Conservation (phyloP, 2,329 filamentous ascomycete genomes). For the Phoma herbarum region DNA sequence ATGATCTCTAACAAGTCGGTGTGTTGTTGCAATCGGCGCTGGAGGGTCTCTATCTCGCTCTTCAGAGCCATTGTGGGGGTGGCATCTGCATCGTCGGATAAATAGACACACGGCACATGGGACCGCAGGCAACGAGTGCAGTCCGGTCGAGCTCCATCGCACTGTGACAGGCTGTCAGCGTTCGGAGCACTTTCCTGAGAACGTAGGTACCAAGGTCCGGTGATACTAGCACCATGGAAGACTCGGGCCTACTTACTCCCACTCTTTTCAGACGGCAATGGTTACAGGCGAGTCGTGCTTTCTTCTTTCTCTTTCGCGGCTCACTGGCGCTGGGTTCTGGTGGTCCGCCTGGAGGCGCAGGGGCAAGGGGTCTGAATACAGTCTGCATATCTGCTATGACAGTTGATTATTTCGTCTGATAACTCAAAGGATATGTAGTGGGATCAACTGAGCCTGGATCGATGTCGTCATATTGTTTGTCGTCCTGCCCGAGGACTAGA, state of each 20-base stretch:
- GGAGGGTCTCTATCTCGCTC: constrained; percentile 12
- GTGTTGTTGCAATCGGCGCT: constrained; percentile 14
- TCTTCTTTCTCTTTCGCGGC: constrained; percentile 14
- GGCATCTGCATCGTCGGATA: constrained; percentile 20
- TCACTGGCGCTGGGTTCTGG: constrained; percentile 8
- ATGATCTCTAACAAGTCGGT: constrained; percentile 9
- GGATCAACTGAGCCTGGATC: neutral
- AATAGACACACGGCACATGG: constrained; percentile 11
- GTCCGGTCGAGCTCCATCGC: constrained; percentile 11
- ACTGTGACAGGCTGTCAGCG: constrained; percentile 13
- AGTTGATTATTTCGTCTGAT: neutral
- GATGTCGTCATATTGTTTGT: constrained; percentile 14
- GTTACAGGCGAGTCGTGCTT: constrained; percentile 21
- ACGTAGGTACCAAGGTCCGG: neutral
- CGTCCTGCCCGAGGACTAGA: neutral
- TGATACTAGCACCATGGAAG: neutral
- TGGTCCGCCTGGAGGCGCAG: constrained; percentile 7
- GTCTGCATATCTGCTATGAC: constrained; percentile 11
- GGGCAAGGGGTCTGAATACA: constrained; percentile 12
- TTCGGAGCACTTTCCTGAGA: neutral
- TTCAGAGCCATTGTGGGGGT: constrained; percentile 21
- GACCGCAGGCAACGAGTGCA: constrained; percentile 11
- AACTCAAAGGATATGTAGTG: constrained; percentile 2
- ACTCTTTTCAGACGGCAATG: constrained; percentile 17
- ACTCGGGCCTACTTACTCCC: constrained; percentile 11